Evolutionary conservation across 768 basidiomycete genomes (phyloP).

Genomic region (Trametes elegans): DNA sequence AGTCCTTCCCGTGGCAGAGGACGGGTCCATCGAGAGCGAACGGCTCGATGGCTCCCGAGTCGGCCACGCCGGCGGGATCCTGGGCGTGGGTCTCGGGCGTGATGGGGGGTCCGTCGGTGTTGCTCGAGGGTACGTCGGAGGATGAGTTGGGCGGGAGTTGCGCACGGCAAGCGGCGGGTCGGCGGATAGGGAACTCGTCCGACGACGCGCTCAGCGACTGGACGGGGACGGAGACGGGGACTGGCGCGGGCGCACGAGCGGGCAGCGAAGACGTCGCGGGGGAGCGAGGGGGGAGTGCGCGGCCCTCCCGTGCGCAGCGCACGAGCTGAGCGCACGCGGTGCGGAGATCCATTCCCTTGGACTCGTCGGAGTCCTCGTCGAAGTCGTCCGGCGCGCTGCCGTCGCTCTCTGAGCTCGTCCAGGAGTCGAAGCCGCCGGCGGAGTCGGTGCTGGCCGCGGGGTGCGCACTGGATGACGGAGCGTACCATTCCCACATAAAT

Average conservation of each 20-base stretch:
- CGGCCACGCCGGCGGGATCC: neutral
- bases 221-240: too few species aligned
- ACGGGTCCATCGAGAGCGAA: neutral
- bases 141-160: neutral
- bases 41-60: neutral
- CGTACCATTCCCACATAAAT: slow-evolving; percentile 8
- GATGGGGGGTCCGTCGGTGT: slow-evolving; percentile 5
- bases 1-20: neutral
- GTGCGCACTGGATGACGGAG: neutral
- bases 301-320: neutral
- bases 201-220: neutral
- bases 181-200: slow-evolving; percentile 10
- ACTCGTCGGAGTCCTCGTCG: neutral
- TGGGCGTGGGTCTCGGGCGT: slow-evolving; percentile 20
- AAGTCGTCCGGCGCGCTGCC: neutral
- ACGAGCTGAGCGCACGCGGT: neutral
- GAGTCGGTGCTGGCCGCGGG: neutral
- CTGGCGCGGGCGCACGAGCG: neutral
- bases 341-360: neutral
- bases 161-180: neutral
- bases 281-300: neutral
- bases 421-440: slow-evolving; percentile 3
- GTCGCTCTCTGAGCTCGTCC: slow-evolving; percentile 10
- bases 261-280: neutral
- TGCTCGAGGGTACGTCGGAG: neutral